Evolutionary conservation across 164 flowering plant species (phyloP), one percentile per base, ranked within the genome.

Genomic region (Stephania yunnanensis): DNA sequence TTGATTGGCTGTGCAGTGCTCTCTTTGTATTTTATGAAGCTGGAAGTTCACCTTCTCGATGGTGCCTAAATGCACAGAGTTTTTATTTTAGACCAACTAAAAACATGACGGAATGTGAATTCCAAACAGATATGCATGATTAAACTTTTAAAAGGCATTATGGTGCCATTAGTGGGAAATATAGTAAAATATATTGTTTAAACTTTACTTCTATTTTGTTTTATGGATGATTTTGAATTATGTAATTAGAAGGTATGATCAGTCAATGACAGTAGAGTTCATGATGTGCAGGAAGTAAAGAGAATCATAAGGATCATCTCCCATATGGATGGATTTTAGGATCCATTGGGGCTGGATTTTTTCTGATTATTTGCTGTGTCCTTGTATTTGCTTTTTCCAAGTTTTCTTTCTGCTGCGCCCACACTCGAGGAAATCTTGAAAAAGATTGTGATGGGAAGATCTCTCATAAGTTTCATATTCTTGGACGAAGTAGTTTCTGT

Each of bases 291-390:
- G 98, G 12, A 42, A 77, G 4, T 74, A 64, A 73, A 71, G 86
- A 31, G 76, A 80, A 80, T 74, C 88, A 84, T 53, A 84, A 86
- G 77, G 78, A 79, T 82, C 89, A 84, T 78, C 82, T 87, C 50
- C 87, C 94, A 75, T 89, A 87, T 85, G 87, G 84, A 72, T 95
- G 98, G 98, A 87, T 89, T 74, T 69, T 92, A 65, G 98, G 95
- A 69, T 80, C 93, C 78, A 31, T 85, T 46, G 97, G 86, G 46
- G 74, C 82, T 73, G 92, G 85, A 67, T 81, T 89, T 72, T 83
- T 74, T 74, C 80, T 94, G 71, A 74, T 92, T n/a, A 36, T 90
- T 53, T 64, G 87, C 48, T 50, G 76, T 66, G 55, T 89, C 61
- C 70, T 84, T 42, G 22, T 85, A 64, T 92, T 82, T 79, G 53